Percentiles rank a stretch among this genome's conserved stretches.
Evolutionary conservation across 2,329 filamentous ascomycete species (phyloP).

Genomic region (Fusarium oligoseptatum): DNA sequence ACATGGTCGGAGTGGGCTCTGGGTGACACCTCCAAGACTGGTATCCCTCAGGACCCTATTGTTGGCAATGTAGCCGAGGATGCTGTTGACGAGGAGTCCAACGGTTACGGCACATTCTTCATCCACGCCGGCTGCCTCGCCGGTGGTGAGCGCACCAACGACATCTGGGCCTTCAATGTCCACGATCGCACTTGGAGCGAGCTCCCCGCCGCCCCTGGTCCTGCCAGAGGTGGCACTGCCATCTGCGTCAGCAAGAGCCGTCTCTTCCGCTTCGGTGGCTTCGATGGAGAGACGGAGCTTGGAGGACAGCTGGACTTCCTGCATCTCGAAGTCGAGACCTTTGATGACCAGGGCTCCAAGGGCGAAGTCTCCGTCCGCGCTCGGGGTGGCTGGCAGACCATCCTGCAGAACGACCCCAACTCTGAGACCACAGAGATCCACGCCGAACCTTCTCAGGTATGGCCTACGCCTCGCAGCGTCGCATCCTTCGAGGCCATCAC

Average conservation of each 20-base stretch:
- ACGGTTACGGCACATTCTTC: slow-evolving; percentile 77
- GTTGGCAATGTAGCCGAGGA: slow-evolving; percentile 68
- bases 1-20: slow-evolving; percentile 70
- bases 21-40: slow-evolving; percentile 66
- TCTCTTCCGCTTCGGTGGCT: slow-evolving; percentile 85
- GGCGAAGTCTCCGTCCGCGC: slow-evolving; percentile 66
- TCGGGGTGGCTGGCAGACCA: slow-evolving; percentile 67
- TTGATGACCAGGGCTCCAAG: slow-evolving; percentile 62
- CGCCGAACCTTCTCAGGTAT: slow-evolving; percentile 53
- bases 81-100: slow-evolving; percentile 70
- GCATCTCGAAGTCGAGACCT: slow-evolving; percentile 68
- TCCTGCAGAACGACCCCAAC: slow-evolving; percentile 56
- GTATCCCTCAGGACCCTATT: slow-evolving; percentile 71
- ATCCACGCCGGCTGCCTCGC: slow-evolving; percentile 82
- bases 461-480: slow-evolving; percentile 68
- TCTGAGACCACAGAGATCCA: slow-evolving; percentile 54
- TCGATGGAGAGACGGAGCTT: slow-evolving; percentile 76
- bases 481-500: slow-evolving; percentile 68
- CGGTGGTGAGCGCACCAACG: slow-evolving; percentile 70
- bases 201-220: slow-evolving; percentile 75
- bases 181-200: slow-evolving; percentile 74
- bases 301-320: slow-evolving; percentile 80
- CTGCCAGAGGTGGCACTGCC: slow-evolving; percentile 74
- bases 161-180: slow-evolving; percentile 85
- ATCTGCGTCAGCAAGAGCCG: slow-evolving; percentile 74